phyloP scores from a whole-genome alignment of 108 stramenopile genomes.

The Cyclotella atomus region DNA sequence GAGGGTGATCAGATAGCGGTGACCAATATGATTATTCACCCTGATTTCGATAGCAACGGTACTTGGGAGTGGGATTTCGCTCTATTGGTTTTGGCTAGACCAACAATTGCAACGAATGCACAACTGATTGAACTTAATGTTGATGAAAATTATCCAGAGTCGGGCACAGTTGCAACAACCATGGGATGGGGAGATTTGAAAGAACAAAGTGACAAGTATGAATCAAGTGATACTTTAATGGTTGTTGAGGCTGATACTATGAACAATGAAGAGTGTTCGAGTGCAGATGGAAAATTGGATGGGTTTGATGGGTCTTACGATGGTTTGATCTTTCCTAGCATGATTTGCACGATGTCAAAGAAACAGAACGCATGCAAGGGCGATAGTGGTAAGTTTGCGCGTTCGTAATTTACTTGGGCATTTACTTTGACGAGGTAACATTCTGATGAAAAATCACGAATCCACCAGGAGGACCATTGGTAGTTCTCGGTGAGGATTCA shows the following conservation, averaged over 20 bases:
- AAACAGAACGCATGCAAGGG: conserved; percentile 18
- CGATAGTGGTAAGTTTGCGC: neutral
- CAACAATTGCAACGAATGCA: neutral
- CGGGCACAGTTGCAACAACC: neutral
- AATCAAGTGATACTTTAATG: conserved; percentile 9
- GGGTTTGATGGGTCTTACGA: conserved; percentile 8
- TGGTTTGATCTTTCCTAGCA: neutral
- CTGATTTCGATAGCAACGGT: neutral
- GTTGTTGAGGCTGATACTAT: conserved; percentile 7
- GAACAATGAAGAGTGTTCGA: conserved; percentile 9
- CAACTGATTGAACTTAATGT: conserved; percentile 4
- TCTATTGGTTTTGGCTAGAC: conserved; percentile 4
- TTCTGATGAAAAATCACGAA: neutral
- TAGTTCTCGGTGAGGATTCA: conserved; percentile 14
- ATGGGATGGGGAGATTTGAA: conserved; percentile 20
- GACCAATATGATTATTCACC: neutral
- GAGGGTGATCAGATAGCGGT: conserved; percentile 2
- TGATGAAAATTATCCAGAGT: neutral
- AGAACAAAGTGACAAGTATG: neutral
- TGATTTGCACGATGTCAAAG: conserved; percentile 7
- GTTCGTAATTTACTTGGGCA: neutral
- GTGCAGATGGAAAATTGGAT: conserved; percentile 4
- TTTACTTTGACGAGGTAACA: neutral
- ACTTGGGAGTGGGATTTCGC: conserved; percentile 16
- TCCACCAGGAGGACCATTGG: conserved; percentile 3